Evolutionary conservation across 75 land plant species (phyloP), one percentile per base, ranked within the genome.

Genomic region (Larix kaempferi): DNA sequence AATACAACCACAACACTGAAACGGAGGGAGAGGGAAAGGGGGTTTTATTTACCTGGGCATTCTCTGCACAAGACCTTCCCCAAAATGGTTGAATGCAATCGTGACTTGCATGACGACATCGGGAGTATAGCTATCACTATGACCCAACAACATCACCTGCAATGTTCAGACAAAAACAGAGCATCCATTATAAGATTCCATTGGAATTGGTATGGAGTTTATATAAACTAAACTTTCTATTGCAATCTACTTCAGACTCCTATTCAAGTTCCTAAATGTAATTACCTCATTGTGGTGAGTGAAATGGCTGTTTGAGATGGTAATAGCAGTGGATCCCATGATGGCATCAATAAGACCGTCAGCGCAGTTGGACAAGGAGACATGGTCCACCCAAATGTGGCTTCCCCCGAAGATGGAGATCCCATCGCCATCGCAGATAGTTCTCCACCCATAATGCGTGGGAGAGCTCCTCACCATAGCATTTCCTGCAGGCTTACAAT

Each of bases 11-110:
- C 60, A 58, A 21, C 19, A 19, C 7, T 58, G 39, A 2, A 67
- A 5, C 1, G 8, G 10, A 39, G 17, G 1, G 7, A 13, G 22
- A 22, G 21, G n/a, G 5, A 6, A 29, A 29, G 33, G 33, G 33
- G 33, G 33, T 0, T 29, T 29, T 29, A 0, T 29, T 29, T 29
- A 29, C 33, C 33, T 49, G 6, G 86, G 86, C 86, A 84, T 84
- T 15, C 86, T 69, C 49, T 91, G 92, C 11, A 90, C 74, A 56
- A 89, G 71, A 10, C 86, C 85, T 12, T 56, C 79, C 2, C 93
- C 93, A 63, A 89, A 91, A 65, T 87, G 85, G 80, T 87, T 89
- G 86, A 78, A 90, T 11, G 91, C 94, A 56, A 91, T 77, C 7
- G 92, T 91, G 6, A 87, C 81, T 35, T 84, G 83, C 94, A 91